These are phyloP conservation scores for Blepharisma undulans DNA, from an alignment of 169 alveolate genomes.

Conservation along the genomic window DNA sequence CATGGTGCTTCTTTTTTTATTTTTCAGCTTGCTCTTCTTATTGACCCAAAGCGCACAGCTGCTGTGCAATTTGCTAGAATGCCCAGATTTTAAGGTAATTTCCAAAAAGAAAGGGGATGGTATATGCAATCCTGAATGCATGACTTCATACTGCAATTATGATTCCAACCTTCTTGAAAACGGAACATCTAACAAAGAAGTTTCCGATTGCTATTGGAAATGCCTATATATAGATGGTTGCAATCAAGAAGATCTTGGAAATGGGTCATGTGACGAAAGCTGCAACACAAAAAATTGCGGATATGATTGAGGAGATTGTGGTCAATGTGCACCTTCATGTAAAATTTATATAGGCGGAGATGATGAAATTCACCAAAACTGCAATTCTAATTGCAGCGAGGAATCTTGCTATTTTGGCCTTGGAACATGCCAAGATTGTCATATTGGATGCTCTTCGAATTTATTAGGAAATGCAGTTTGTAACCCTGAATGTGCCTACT, in stretches of 20 bases:
- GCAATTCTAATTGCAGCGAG: not conserved
- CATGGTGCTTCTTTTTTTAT: not conserved
- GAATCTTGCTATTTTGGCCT: not conserved
- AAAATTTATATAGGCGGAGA: not conserved
- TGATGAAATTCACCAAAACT: not conserved
- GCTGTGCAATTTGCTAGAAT: not conserved
- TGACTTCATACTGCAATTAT: slow-evolving; percentile 16
- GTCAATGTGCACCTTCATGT: not conserved
- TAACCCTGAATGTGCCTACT: not conserved
- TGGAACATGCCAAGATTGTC: not conserved
- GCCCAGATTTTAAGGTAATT: not conserved
- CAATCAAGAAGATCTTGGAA: not conserved
- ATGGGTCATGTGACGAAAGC: not conserved
- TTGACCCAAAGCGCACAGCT: not conserved
- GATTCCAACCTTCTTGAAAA: not conserved
- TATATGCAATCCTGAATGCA: not conserved
- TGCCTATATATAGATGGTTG: slow-evolving; percentile 7
- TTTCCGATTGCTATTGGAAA: not conserved
- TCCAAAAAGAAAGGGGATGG: not conserved
- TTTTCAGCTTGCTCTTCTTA: not conserved
- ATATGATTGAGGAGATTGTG: slow-evolving; percentile 11
- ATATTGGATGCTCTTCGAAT: not conserved
- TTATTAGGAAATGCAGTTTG: not conserved
- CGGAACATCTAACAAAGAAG: not conserved
- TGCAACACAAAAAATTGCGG: not conserved